Evolutionary conservation across 169 alveolate species (phyloP).

Genomic region (Eimeria brunetti): DNA sequence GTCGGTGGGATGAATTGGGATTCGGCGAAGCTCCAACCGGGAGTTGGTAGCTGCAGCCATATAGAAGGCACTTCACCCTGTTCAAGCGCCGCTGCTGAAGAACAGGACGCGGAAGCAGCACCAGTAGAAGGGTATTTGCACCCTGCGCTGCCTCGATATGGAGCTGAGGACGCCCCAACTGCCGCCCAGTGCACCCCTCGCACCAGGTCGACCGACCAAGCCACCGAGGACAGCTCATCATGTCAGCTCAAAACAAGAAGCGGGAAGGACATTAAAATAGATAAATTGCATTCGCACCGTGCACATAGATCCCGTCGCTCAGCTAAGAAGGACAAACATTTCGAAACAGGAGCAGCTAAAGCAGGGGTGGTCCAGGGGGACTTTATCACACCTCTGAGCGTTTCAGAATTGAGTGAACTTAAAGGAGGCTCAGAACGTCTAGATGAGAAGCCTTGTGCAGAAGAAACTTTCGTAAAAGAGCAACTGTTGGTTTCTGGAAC

Average conservation of each 20-base stretch:
- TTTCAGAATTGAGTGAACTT: neutral
- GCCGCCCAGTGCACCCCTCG: neutral
- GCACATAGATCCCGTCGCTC: neutral
- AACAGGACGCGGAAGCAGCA: neutral
- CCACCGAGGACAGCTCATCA: neutral
- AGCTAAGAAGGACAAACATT: neutral
- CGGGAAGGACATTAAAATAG: neutral
- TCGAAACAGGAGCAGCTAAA: neutral
- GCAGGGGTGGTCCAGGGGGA: neutral
- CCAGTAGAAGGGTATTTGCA: neutral
- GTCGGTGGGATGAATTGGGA: constrained; percentile 2
- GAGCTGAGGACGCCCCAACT: neutral
- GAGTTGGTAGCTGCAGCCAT: neutral
- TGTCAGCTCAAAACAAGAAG: neutral
- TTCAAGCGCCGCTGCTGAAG: neutral
- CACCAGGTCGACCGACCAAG: neutral
- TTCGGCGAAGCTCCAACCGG: neutral
- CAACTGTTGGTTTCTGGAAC: constrained; percentile 3
- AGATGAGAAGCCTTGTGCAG: neutral
- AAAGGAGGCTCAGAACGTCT: neutral
- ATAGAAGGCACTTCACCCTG: neutral
- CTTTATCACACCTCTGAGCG: neutral
- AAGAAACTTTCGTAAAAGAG: neutral
- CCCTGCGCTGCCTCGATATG: neutral
- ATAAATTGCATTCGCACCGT: neutral